These are phyloP conservation scores for Phytopythium aichiense DNA, from an alignment of 352 stramenopile species.

Conservation along the genomic window DNA sequence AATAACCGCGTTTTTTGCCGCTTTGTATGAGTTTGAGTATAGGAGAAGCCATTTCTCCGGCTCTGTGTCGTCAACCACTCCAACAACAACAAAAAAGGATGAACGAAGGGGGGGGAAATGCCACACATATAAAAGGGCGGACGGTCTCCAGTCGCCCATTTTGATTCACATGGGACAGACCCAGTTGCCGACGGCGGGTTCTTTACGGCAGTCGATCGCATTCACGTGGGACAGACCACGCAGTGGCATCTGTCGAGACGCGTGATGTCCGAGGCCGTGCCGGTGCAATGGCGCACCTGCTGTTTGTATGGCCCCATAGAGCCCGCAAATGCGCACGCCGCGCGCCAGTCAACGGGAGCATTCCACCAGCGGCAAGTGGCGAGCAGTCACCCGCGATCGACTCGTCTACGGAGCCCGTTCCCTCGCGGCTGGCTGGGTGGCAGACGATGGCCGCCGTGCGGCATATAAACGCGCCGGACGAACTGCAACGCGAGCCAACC, in stretches of 20 bases:
- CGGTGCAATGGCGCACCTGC: constrained; percentile 3
- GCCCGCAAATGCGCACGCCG: neutral
- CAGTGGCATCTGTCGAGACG: constrained; percentile 1
- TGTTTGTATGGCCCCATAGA: neutral
- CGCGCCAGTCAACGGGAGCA: neutral
- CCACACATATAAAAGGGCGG: too few relatives aligned
- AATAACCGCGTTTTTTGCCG: neutral
- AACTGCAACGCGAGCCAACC: neutral
- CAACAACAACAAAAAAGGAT: neutral
- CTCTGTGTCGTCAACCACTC: too few relatives aligned
- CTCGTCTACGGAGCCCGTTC: neutral
- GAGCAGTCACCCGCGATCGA: neutral
- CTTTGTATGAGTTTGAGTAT: too few relatives aligned
- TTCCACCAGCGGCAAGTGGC: neutral
- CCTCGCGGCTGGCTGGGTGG: too few relatives aligned
- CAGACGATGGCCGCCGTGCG: neutral
- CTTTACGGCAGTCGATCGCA: neutral
- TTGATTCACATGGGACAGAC: constrained; percentile 6
- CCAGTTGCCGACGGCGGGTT: neutral
- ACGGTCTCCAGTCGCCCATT: neutral
- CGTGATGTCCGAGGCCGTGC: neutral
- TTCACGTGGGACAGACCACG: constrained; percentile 11
- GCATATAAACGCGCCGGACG: constrained; percentile 1
- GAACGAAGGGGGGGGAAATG: too few relatives aligned
- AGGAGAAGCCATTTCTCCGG: too few relatives aligned